Base-by-base conservation (phyloP, 192 early-diverging fungal genomes). In the Coemansia sp. region DNA sequence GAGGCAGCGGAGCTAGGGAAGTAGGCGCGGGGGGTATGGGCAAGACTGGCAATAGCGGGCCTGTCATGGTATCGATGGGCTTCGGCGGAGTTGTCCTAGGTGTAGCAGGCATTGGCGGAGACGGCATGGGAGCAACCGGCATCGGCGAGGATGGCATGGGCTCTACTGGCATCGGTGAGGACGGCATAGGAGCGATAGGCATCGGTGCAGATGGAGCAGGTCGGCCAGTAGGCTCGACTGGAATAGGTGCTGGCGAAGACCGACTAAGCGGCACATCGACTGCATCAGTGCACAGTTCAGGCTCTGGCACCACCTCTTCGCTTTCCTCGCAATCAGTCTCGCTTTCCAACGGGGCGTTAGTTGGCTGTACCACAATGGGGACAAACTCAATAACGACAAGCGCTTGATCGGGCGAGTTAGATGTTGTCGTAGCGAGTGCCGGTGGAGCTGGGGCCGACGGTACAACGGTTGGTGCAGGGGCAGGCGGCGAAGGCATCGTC, bases 381-480 rank as follows among this genome's bases (percentile, higher is more conserved):
- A 69, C 40, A 65, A 75, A 80, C 55, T 80, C 69, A 18, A 75
- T 72, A 5, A 75, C 63, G 1, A 75, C 62, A 13, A 80, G 41
- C 2, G 64, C 53, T 39, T 75, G 64, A 1, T 39, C 66, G 24
- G 66, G 52, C 38, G 22, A 36, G n/a, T 15, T 52, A 3, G 67
- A 68, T n/a, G 44, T 64, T 2, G 67, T 43, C 11, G 38, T 11
- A 5, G 55, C 58, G 9, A 65, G 69, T 38, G 49, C 64, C 6
- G 40, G 38, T 20, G 52, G 24, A 1, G n/a, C 60, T 15, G 65
- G 49, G 6, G 38, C 44, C 16, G 67, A 44, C 13, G 69, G 65
- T 33, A 33, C 22, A 20, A 46, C n/a, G 49, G 20, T 52, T 52
- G 57, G 57, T 33, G 27, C 52, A 29, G 52, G 52, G 10, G 24